Conservation (phyloP, 768 basidiomycete species). For the Lyophyllum atratum region DNA sequence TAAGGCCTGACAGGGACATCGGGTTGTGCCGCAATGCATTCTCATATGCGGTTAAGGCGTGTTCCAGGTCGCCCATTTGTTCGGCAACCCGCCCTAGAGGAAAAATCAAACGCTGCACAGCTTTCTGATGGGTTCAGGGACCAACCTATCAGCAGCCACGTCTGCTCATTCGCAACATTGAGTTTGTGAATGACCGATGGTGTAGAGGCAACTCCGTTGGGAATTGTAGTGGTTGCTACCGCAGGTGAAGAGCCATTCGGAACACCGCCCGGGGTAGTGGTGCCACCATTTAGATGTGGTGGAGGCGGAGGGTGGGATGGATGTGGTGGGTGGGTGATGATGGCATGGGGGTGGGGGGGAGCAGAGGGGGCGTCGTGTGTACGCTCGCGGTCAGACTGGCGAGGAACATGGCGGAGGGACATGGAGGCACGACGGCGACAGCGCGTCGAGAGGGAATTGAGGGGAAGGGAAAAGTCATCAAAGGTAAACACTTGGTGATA, state of each 20-base stretch:
- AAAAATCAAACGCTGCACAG: slow-evolving; percentile 12
- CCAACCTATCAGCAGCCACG: slow-evolving; percentile 91
- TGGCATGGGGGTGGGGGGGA: slow-evolving; percentile 31
- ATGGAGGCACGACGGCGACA: slow-evolving; percentile 32
- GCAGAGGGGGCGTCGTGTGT: slow-evolving; percentile 58
- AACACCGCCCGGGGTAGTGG: slow-evolving; percentile 41
- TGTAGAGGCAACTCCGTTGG: slow-evolving; percentile 33
- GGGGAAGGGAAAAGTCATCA: slow-evolving; percentile 53
- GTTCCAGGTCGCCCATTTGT: slow-evolving; percentile 92
- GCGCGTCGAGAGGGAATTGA: slow-evolving; percentile 31
- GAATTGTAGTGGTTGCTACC: slow-evolving; percentile 34
- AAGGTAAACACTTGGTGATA: slow-evolving; percentile 46
- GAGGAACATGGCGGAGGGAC: slow-evolving; percentile 64
- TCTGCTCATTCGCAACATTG: slow-evolving; percentile 87
- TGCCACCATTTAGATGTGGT: slow-evolving; percentile 56
- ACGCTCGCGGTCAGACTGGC: slow-evolving; percentile 62
- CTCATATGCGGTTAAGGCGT: slow-evolving; percentile 92
- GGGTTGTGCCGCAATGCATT: slow-evolving; percentile 95
- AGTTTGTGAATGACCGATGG: slow-evolving; percentile 70
- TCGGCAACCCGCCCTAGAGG: slow-evolving; percentile 87
- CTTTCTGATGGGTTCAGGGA: slow-evolving; percentile 9
- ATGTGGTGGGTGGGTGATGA: slow-evolving; percentile 38
- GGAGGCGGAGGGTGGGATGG: slow-evolving; percentile 26
- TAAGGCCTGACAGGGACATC: slow-evolving; percentile 85
- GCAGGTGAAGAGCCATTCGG: slow-evolving; percentile 54